A percentile compares a stretch with the other conserved stretches of the same genome.
phyloP scores from a whole-genome alignment of 495 filamentous ascomycete species.

The Chaetomium cochliodes region DNA sequence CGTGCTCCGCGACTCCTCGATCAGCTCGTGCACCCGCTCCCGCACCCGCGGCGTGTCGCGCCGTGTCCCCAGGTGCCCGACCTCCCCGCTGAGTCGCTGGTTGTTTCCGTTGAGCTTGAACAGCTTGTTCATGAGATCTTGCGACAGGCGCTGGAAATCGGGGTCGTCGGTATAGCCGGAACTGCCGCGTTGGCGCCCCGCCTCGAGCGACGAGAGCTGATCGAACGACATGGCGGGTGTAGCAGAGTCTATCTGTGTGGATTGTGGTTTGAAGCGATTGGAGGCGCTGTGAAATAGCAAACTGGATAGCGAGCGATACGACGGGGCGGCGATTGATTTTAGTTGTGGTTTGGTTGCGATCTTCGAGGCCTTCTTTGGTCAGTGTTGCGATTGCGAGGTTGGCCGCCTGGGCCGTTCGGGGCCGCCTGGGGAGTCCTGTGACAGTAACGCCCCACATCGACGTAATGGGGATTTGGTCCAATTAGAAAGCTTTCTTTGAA shows the following conservation, averaged over 20 bases:
- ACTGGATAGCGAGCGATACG: slow-evolving; percentile 13
- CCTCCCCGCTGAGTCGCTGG: slow-evolving; percentile 71
- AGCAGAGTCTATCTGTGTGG: background rate
- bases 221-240: slow-evolving; percentile 77
- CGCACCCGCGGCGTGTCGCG: slow-evolving; percentile 88
- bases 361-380: background rate
- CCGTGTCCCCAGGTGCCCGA: slow-evolving; percentile 81
- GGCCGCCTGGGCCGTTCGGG: background rate
- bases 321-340: no score
- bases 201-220: slow-evolving; percentile 77
- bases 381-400: slow-evolving; percentile 7
- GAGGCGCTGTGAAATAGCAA: background rate
- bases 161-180: slow-evolving; percentile 86
- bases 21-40: slow-evolving; percentile 79
- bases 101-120: slow-evolving; percentile 87
- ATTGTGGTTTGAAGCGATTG: background rate
- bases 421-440: background rate
- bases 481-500: background rate
- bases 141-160: slow-evolving; percentile 79
- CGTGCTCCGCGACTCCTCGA: slow-evolving; percentile 78
- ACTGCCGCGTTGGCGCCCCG: slow-evolving; percentile 47
- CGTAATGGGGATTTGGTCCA: slow-evolving; percentile 13
- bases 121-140: slow-evolving; percentile 77
- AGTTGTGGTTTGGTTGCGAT: background rate
- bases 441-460: slow-evolving; percentile 1